Evolutionary conservation across 75 land plant species (phyloP), one percentile per base, ranked within the genome.

Genomic region (Gnetum montanum): DNA sequence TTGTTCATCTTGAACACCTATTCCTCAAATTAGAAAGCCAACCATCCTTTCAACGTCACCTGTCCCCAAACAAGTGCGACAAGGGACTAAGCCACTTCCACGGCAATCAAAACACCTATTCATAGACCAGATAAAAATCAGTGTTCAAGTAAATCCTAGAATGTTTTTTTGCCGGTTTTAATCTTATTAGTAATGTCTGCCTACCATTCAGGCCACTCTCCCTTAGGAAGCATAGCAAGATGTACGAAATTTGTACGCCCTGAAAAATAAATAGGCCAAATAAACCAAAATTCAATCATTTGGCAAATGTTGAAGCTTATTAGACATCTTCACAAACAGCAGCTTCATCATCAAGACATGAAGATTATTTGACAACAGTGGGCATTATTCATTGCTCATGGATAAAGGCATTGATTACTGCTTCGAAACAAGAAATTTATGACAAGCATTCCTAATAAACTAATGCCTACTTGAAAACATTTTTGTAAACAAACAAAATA

Each of bases 131-230:
- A 25, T 47, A 38, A 10, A n/a, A n/a, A n/a, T n/a, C n/a, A n/a
- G n/a, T n/a, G n/a, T n/a, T n/a, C n/a, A n/a, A n/a, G n/a, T n/a
- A n/a, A n/a, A n/a, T n/a, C n/a, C n/a, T n/a, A n/a, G n/a, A n/a
- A n/a, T n/a, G n/a, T n/a, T n/a, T n/a, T n/a, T n/a, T n/a, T n/a
- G n/a, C n/a, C n/a, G n/a, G n/a, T n/a, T n/a, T n/a, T n/a, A n/a
- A n/a, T n/a, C n/a, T n/a, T n/a, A n/a, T n/a, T n/a, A n/a, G n/a
- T n/a, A n/a, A n/a, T n/a, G n/a, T n/a, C n/a, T n/a, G 18, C 68
- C 54, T 58, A 87, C 97, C 97, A 91, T 73, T 81, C 75, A 15
- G 97, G 97, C 97, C 97, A 91, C 54, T 80, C 88, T 30, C 97
- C 97, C 61, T 62, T 86, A 4, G 97, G 97, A 63, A 91, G 82